phyloP scores from a whole-genome alignment of 176 grass and related monocot species.

The Bothriochloa decipiens region DNA sequence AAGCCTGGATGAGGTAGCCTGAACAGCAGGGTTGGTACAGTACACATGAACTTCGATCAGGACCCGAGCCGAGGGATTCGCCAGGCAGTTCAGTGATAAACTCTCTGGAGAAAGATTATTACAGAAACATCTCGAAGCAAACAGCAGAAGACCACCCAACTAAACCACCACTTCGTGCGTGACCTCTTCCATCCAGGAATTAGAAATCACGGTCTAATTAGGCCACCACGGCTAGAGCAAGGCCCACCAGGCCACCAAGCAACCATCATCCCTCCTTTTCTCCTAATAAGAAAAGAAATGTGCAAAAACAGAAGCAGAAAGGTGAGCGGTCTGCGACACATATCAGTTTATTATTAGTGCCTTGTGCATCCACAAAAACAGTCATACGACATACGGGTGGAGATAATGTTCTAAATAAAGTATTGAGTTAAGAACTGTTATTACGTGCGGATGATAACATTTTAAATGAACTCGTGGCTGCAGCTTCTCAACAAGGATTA shows the following conservation, averaged over 20 bases:
- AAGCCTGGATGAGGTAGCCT: not conserved
- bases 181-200: not conserved
- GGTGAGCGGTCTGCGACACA: conserved; percentile 14
- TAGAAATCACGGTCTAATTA: not conserved
- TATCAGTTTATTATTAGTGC: conserved; percentile 9
- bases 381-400: conserved; percentile 1
- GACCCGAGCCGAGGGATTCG: not conserved
- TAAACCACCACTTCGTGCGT: conserved; percentile 27
- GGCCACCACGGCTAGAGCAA: conserved; percentile 37
- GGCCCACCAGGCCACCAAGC: conserved; percentile 19
- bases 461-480: conserved; percentile 51
- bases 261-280: conserved; percentile 18
- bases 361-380: conserved; percentile 44
- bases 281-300: not conserved
- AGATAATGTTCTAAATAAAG: conserved; percentile 51
- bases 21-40: not conserved
- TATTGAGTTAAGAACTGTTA: conserved; percentile 27
- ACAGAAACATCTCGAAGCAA: conserved; percentile 9
- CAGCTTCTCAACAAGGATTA: not conserved
- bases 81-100: not conserved
- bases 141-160: conserved; percentile 14
- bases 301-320: conserved; percentile 36
- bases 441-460: conserved; percentile 30
- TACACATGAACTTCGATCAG: not conserved
- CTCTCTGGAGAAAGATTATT: not conserved